phyloP scores from a whole-genome alignment of 768 basidiomycete genomes.

The Lentinula lateritia region DNA sequence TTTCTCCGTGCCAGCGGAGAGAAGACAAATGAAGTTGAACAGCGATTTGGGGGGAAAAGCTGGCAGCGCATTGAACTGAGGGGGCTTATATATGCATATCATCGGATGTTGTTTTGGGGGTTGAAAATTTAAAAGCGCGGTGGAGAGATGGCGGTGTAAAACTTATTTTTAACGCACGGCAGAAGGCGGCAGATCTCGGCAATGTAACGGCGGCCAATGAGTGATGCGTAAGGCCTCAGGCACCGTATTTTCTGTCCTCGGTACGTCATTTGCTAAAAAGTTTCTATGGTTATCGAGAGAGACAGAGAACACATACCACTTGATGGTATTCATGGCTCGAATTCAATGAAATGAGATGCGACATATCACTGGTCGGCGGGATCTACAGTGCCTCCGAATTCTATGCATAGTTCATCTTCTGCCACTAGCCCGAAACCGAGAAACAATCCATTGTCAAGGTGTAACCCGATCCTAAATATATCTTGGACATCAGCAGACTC shows the following conservation, averaged over 20 bases:
- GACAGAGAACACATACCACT: too few relatives aligned
- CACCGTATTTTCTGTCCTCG: background rate
- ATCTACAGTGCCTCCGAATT: too few relatives aligned
- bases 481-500: background rate
- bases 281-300: too few relatives aligned
- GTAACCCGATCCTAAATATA: background rate
- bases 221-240: background rate
- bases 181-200: background rate
- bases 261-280: too few relatives aligned
- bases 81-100: background rate
- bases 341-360: too few relatives aligned
- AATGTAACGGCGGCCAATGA: background rate
- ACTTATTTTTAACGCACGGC: background rate
- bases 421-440: too few relatives aligned
- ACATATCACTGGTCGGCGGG: too few relatives aligned
- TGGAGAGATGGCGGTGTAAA: background rate
- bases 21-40: background rate
- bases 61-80: background rate
- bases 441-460: too few relatives aligned
- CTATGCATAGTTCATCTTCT: too few relatives aligned
- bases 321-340: too few relatives aligned
- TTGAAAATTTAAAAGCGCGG: background rate
- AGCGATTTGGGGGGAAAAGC: background rate
- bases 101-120: background rate
- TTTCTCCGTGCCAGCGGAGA: background rate